These are phyloP conservation scores for Dissoconium aciculare DNA, from an alignment of 2,329 filamentous ascomycete genomes.

Conservation along the genomic window DNA sequence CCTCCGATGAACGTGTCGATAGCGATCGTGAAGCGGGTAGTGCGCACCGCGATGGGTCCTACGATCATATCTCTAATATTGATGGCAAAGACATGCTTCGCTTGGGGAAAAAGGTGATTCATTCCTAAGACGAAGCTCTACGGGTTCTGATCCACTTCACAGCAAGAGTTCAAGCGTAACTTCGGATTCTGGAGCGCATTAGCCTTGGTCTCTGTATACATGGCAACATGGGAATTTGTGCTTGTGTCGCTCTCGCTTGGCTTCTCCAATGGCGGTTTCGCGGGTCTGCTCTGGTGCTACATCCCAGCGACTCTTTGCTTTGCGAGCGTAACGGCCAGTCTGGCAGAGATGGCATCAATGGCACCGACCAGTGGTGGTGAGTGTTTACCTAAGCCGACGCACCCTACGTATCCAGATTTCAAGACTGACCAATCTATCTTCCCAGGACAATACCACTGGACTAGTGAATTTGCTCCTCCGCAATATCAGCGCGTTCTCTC, in stretches of 20 bases:
- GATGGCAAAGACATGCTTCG: slow-evolving; percentile 22
- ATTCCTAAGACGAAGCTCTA: background rate
- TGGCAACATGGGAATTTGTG: slow-evolving; percentile 20
- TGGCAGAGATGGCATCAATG: slow-evolving; percentile 24
- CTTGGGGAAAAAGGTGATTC: slow-evolving; percentile 17
- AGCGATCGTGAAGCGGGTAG: too few species aligned
- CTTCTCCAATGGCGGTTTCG: slow-evolving; percentile 21
- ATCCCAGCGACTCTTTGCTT: slow-evolving; percentile 19
- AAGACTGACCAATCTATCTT: too few species aligned
- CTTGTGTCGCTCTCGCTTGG: slow-evolving; percentile 18
- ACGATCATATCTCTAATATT: too few species aligned
- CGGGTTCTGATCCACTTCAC: background rate
- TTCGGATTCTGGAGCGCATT: slow-evolving; percentile 18
- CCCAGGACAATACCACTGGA: slow-evolving; percentile 18
- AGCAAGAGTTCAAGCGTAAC: slow-evolving; percentile 18
- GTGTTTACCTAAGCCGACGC: too few species aligned
- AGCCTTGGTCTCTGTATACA: slow-evolving; percentile 21
- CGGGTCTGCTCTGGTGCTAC: slow-evolving; percentile 22
- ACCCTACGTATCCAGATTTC: too few species aligned
- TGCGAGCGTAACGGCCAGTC: slow-evolving; percentile 16
- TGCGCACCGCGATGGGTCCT: too few species aligned
- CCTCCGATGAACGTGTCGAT: too few species aligned
- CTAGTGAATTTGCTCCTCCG: slow-evolving; percentile 22
- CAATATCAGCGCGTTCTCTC: slow-evolving; percentile 18
- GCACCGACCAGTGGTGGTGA: slow-evolving; percentile 22